These are phyloP conservation scores for Dactylellina drechsleri DNA, from an alignment of 2,329 filamentous ascomycete genomes.

Conservation along the genomic window DNA sequence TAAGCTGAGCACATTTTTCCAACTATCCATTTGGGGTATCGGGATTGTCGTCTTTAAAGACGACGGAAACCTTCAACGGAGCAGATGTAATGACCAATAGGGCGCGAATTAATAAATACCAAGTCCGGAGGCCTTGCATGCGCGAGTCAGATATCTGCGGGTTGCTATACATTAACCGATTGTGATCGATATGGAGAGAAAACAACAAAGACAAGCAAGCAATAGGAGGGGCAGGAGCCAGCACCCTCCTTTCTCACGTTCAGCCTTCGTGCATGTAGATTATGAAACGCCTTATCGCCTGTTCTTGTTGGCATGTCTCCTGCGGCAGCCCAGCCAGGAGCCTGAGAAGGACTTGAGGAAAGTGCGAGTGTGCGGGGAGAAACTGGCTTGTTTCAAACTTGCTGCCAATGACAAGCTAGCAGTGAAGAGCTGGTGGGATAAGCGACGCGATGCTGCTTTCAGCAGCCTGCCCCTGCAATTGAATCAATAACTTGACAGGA, in stretches of 20 bases:
- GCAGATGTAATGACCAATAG: slow-evolving; percentile 34
- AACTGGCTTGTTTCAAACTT: slow-evolving; percentile 24
- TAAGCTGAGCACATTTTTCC: no score
- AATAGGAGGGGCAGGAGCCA: neutral
- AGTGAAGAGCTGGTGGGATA: neutral
- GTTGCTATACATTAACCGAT: slow-evolving; percentile 21
- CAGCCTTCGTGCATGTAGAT: neutral
- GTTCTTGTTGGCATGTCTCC: slow-evolving; percentile 7
- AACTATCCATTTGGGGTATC: no score
- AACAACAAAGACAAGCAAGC: no score
- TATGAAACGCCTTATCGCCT: neutral
- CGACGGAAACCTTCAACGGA: slow-evolving; percentile 33
- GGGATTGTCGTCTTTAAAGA: slow-evolving; percentile 14
- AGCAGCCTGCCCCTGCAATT: slow-evolving; percentile 2
- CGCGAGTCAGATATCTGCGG: slow-evolving; percentile 48
- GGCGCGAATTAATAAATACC: slow-evolving; percentile 19
- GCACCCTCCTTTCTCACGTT: neutral
- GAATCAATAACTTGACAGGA: neutral
- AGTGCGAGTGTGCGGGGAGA: slow-evolving; percentile 2
- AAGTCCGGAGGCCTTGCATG: slow-evolving; percentile 34
- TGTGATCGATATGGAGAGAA: neutral
- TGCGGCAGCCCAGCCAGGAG: slow-evolving; percentile 1
- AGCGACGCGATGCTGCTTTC: slow-evolving; percentile 6
- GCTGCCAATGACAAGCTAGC: slow-evolving; percentile 33
- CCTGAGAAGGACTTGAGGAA: slow-evolving; percentile 20